These are phyloP conservation scores for Myrmaecium sp. DNA, from an alignment of 2,329 filamentous ascomycete genomes.

Conservation along the genomic window DNA sequence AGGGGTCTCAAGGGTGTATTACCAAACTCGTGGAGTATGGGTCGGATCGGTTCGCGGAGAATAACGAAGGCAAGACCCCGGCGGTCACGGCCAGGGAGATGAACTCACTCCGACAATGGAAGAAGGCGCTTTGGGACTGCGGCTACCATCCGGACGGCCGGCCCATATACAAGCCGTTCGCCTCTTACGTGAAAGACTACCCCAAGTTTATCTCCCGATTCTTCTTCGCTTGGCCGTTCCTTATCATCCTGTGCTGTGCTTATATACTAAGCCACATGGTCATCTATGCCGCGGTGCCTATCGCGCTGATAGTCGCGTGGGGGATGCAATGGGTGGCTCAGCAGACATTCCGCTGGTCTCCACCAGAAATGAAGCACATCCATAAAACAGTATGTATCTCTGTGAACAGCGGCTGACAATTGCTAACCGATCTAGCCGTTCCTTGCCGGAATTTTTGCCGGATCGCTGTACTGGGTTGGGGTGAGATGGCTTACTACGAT, in stretches of 20 bases:
- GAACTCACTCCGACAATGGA: slow-evolving; percentile 70
- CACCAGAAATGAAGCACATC: slow-evolving; percentile 73
- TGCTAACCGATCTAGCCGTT: slow-evolving; percentile 52
- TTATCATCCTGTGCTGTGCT: slow-evolving; percentile 54
- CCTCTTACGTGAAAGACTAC: slow-evolving; percentile 59
- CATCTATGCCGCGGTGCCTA: slow-evolving; percentile 59
- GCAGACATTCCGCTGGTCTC: slow-evolving; percentile 65
- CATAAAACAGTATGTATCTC: slow-evolving; percentile 58
- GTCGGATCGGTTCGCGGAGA: slow-evolving; percentile 80
- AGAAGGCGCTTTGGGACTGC: slow-evolving; percentile 63
- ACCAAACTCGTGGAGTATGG: slow-evolving; percentile 93
- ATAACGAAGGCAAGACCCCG: slow-evolving; percentile 78
- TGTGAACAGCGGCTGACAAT: not conserved
- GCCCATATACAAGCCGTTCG: slow-evolving; percentile 55
- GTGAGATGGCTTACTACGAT: slow-evolving; percentile 60
- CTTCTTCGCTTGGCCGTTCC: slow-evolving; percentile 76
- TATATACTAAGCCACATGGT: slow-evolving; percentile 57
- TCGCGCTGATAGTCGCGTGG: slow-evolving; percentile 49
- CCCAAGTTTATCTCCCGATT: slow-evolving; percentile 66
- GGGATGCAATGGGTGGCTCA: slow-evolving; percentile 61
- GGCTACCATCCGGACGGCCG: slow-evolving; percentile 71
- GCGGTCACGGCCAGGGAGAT: slow-evolving; percentile 74
- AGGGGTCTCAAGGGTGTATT: slow-evolving; percentile 76
- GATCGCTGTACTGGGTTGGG: slow-evolving; percentile 64
- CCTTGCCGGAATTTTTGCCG: slow-evolving; percentile 84